Conservation (phyloP, 768 basidiomycete genomes). For the Termitomyces sp. region DNA sequence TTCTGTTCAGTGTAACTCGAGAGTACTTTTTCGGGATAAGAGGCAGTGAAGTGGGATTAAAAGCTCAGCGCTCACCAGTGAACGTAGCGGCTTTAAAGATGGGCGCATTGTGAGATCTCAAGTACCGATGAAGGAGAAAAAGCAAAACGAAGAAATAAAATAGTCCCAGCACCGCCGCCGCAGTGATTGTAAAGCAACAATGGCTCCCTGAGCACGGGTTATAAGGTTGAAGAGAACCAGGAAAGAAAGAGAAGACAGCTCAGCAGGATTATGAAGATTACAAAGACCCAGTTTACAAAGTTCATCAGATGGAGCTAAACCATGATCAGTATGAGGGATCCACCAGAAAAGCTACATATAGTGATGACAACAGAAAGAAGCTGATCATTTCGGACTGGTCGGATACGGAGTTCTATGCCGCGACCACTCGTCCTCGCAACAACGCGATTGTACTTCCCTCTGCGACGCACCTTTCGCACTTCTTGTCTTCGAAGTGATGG, state of each 20-base stretch:
- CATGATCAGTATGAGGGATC: no score
- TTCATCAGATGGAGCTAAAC: not conserved
- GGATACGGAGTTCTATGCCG: not conserved
- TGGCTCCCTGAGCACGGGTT: conserved; percentile 7
- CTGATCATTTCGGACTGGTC: not conserved
- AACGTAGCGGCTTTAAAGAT: not conserved
- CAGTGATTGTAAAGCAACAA: not conserved
- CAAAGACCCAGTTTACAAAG: not conserved
- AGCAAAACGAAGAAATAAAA: not conserved
- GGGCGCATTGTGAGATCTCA: not conserved
- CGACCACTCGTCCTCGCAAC: not conserved
- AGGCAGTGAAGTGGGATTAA: not conserved
- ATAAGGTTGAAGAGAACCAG: not conserved
- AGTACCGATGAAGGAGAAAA: not conserved
- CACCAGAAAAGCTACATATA: no score
- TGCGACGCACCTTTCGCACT: conserved; percentile 6
- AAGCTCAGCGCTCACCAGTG: conserved; percentile 5
- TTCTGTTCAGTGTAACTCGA: conserved; percentile 30
- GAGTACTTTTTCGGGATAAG: conserved; percentile 21
- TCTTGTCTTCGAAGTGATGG: conserved; percentile 4
- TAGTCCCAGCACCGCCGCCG: conserved; percentile 7
- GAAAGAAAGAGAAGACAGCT: not conserved
- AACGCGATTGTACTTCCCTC: not conserved
- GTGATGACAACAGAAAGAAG: not conserved
- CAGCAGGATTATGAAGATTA: not conserved